Evolutionary conservation across 2,329 filamentous ascomycete genomes (phyloP), one percentile per base, ranked within the genome.

Genomic region (Pseudofabraea citricarpa): DNA sequence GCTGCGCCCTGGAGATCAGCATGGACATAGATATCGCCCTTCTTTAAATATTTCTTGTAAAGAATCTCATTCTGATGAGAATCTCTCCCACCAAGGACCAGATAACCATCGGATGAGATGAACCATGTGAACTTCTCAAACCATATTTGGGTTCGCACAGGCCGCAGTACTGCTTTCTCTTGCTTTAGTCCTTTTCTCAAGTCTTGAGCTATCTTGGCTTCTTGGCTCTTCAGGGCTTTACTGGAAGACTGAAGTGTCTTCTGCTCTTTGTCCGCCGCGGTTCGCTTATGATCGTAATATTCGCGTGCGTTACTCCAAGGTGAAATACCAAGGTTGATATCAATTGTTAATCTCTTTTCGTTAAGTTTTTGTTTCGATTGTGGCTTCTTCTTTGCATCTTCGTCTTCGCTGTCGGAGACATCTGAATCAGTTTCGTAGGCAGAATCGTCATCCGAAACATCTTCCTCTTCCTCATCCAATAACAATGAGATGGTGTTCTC

Each of bases 111-210:
- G 0, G 90, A 94, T 1, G 90, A 96, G 54, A 97, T 79, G 67
- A 98, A 98, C 76, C 89, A 97, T 21, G 83, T 72, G 57, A 95
- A 98, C 65, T 98, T 98, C 59, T 98, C 93, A 54, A 96, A 98
- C 93, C 93, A 98, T 56, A 90, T 78, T 52, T 83, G 85, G 57
- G 83, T 85, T 44, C 93, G 79, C 7, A 95, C 84, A 0, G 86
- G 89, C 36, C 90, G 82, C 8, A 97, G 69, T 2, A 94, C 71
- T 16, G 89, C 84, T 63, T 95, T 96, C 65, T 97, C 93, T 59
- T 93, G 85, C 67, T 95, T 95, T 44, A 97, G 65, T 0, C 83
- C 85, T 57, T 90, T 91, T 66, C 87, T 94, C 18, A 97, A 71
- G 60, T 95, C 89, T 10, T 87, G 80, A 4, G 78, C 74, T 18